Evolutionary conservation across 331 rosid genomes (phyloP), one percentile per base, ranked within the genome.

Genomic region (Pyrus hybrid): DNA sequence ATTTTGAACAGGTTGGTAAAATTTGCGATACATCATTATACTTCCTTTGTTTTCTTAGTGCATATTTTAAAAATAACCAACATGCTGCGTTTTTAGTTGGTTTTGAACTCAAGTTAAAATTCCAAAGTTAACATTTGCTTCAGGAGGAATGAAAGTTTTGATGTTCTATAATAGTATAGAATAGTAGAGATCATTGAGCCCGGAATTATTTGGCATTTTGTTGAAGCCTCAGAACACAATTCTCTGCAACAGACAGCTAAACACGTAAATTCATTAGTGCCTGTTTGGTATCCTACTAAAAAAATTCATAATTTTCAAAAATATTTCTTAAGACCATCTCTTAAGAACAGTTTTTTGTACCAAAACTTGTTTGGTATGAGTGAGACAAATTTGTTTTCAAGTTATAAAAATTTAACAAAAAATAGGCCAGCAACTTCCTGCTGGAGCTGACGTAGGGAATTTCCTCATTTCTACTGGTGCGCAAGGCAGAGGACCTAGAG

Each of bases 1-100:
- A 95, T 80, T 95, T 92, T 73, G 99, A 95, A 77, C 99, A 95
- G 99, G 99, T 95, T 13, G 26, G 89, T 82, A 18, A 62, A 25
- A 61, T 13, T 60, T 73, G 8, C 21, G 3, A 26, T 70, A 2
- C 10, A 25, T 21, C 10, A 76, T 53, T 22, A 13, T 25, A 21
- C 37, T 49, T 26, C 57, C 18, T 47, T 16, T 16, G 29, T 61
- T 16, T 23, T 20, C 14, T 61, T 25, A n/a, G 32, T 18, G 13
- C 32, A 63, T 17, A 22, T n/a, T n/a, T 62, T 43, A 25, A 45
- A 2, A 11, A 45, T 26, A 45, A 11, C 21, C 43, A 28, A 73
- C 11, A 20, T 41, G 28, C 28, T 13, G 29, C 13, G 18, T 30
- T 23, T 61, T 16, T 43, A 74, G 33, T 74, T 62, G 30, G 77